Base-by-base conservation (phyloP, 495 filamentous ascomycete genomes). In the Entonaema liquescens region DNA sequence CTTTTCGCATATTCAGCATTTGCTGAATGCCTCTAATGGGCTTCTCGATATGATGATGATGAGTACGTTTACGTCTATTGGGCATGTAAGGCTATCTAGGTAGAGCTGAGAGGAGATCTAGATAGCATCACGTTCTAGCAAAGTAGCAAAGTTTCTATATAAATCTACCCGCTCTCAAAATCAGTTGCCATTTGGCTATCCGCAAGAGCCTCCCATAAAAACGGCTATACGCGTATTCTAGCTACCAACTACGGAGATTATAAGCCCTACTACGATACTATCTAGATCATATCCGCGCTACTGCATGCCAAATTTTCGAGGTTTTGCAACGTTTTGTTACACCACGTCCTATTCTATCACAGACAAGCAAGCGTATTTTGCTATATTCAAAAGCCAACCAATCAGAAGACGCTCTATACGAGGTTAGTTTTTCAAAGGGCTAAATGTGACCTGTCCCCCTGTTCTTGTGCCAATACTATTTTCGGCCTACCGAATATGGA, bases 161-260 rank as follows among this genome's bases (percentile, higher is more conserved):
- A 65, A 44, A 59, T 49, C 36, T 33, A 8, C 0, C 12, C 17
- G 5, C 44, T 49, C 17, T 40, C n/a, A 12, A 28, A 57, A 19
- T 7, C 9, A 25, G 5, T 13, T 35, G 9, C 17, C 31, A 3
- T 19, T 11, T 57, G 1, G 25, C 23, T 29, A 31, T 3, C 25
- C 25, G 15, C 23, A 21, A 49, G 4, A 35, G 19, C 19, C 36
- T n/a, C 3, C 6, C 3, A n/a, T 17, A 36, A 26, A 44, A 9
- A 21, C 5, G 2, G 36, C 12, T 65, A 57, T 65, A 58, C 62
- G 62, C 62, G 62, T 28, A 65, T 65, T 23, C 26, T 13, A 21
- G 38, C 7, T n/a, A 31, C 38, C 3, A 44, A 44, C 40, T 21
- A 44, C n/a, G 40, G 40, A 19, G 5, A 44, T 17, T 2, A n/a